Evolutionary conservation across 345 rosid genomes (phyloP).

Genomic region (Eucalyptus tenuipes): DNA sequence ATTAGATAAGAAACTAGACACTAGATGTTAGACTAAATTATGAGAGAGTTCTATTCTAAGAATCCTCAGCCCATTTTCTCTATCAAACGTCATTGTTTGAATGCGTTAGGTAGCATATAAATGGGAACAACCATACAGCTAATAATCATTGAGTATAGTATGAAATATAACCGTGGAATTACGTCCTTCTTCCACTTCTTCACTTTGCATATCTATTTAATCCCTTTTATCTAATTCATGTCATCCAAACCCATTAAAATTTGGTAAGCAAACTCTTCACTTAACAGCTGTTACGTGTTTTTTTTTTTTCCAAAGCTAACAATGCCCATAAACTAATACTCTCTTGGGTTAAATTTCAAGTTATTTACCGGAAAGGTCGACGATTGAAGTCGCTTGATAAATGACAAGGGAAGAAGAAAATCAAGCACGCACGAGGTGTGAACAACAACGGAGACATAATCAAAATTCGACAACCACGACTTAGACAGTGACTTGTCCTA

Average conservation of each 20-base stretch:
- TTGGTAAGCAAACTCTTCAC: not conserved
- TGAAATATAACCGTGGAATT: not conserved
- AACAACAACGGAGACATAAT: not conserved
- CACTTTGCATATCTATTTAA: not conserved
- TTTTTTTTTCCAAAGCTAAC: not conserved
- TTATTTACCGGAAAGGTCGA: not conserved
- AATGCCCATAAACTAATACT: not conserved
- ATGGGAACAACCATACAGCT: not conserved
- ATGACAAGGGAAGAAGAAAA: not conserved
- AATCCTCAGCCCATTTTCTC: too few relatives aligned
- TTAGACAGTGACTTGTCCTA: not conserved
- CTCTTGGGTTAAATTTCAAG: not conserved
- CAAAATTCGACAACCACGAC: not conserved
- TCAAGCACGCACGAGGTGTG: not conserved
- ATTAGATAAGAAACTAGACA: not conserved
- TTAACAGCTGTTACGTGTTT: not conserved
- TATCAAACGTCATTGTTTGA: not conserved
- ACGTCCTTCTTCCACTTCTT: not conserved
- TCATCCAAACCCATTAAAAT: too few relatives aligned
- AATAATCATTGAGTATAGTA: not conserved
- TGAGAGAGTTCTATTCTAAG: not conserved
- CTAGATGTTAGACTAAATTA: not conserved
- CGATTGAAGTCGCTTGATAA: not conserved
- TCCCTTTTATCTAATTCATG: not conserved
- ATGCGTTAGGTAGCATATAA: not conserved